phyloP scores from a whole-genome alignment of 768 basidiomycete genomes.

The Auriscalpium vulgare region DNA sequence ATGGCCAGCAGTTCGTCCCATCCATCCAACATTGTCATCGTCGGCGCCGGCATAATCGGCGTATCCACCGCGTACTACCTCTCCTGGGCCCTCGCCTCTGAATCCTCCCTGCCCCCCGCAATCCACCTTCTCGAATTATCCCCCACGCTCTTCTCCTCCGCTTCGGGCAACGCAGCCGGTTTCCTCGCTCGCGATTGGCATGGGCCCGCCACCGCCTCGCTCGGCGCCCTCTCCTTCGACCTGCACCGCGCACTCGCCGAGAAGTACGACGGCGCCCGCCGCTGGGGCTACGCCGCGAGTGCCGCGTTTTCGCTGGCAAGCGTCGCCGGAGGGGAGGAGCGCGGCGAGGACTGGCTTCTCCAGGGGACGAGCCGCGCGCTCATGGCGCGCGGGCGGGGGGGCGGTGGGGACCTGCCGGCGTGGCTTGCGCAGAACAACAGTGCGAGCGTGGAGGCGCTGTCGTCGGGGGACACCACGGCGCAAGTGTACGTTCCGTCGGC shows the following conservation, averaged over 20 bases:
- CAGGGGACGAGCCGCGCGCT: conserved; percentile 18
- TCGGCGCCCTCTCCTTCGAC: conserved; percentile 10
- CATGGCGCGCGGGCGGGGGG: conserved; percentile 4
- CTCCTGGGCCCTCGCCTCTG: conserved; percentile 19
- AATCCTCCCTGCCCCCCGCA: background rate
- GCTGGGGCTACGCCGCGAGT: conserved; percentile 33
- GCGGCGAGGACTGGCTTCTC: conserved; percentile 23
- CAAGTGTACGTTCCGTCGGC: conserved; percentile 21
- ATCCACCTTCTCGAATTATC: conserved; percentile 36
- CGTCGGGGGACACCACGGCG: conserved; percentile 21
- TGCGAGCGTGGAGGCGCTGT: conserved; percentile 9
- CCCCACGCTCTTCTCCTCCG: conserved; percentile 29
- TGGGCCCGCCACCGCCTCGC: conserved; percentile 6
- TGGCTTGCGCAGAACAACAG: conserved; percentile 4
- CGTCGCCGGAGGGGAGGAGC: background rate
- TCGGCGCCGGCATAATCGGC: conserved; percentile 42
- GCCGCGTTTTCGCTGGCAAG: conserved; percentile 21
- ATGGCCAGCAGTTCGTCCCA: background rate
- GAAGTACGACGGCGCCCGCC: conserved; percentile 26
- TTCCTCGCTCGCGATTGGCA: conserved; percentile 34
- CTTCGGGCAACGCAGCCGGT: conserved; percentile 29
- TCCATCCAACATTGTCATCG: conserved; percentile 27
- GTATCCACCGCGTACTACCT: conserved; percentile 36
- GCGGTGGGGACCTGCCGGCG: background rate
- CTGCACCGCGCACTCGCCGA: conserved; percentile 32